A percentile compares a stretch with the other conserved stretches of the same genome.
Evolutionary conservation across 2,329 filamentous ascomycete genomes (phyloP).

Genomic region (Basipetospora chlamydospora): DNA sequence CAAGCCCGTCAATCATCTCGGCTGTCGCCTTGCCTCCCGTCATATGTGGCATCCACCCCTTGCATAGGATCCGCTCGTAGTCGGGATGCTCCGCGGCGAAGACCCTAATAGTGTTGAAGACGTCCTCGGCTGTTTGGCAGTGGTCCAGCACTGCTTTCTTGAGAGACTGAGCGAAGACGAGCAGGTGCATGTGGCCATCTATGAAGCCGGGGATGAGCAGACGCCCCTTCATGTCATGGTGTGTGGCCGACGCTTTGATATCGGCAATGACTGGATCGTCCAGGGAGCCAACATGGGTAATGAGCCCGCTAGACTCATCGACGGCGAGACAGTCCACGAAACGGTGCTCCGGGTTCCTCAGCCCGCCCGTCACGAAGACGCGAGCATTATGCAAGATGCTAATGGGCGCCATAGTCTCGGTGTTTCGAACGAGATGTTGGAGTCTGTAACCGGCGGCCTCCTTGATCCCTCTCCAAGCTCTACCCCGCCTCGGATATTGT

Average conservation of each 20-base stretch:
- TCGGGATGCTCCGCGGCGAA: conserved; percentile 32
- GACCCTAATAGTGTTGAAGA: conserved; percentile 27
- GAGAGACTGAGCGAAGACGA: conserved; percentile 37
- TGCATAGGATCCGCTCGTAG: conserved; percentile 33
- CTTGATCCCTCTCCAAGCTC: too few relatives aligned
- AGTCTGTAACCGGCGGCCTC: too few relatives aligned
- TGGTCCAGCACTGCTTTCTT: conserved; percentile 33
- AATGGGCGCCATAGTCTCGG: too few relatives aligned
- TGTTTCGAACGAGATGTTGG: too few relatives aligned
- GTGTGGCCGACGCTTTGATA: conserved; percentile 4
- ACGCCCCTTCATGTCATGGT: conserved; percentile 1
- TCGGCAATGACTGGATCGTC: conserved; percentile 6
- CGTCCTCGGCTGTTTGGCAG: conserved; percentile 34
- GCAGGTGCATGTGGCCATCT: conserved; percentile 42
- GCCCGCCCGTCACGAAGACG: conserved; percentile 9
- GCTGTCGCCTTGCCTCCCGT: conserved; percentile 30
- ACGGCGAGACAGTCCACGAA: conserved; percentile 7
- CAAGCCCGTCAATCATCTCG: conserved; percentile 34
- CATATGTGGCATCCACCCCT: conserved; percentile 41
- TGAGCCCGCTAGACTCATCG: conserved; percentile 6
- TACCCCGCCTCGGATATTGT: background rate
- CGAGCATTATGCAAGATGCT: conserved; percentile 10
- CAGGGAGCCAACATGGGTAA: conserved; percentile 7
- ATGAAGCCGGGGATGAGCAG: conserved; percentile 39
- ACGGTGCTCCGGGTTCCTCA: conserved; percentile 7